These are phyloP conservation scores for Spinacia oleracea DNA, from an alignment of 179 eudicot genomes.

Conservation along the genomic window DNA sequence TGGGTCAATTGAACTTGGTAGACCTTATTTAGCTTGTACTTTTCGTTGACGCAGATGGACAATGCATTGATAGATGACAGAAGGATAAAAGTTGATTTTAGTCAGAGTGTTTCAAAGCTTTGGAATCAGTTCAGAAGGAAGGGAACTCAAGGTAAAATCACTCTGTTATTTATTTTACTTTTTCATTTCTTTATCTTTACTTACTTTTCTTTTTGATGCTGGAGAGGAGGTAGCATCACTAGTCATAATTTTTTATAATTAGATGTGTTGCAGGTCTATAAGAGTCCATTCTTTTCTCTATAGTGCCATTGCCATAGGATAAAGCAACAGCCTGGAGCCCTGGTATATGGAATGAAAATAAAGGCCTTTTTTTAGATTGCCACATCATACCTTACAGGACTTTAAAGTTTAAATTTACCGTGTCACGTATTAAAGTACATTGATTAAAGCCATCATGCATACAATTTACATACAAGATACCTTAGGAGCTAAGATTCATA, in stretches of 20 bases:
- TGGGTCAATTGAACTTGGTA: not conserved
- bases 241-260: not conserved
- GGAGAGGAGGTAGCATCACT: not conserved
- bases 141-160: constrained; percentile 47
- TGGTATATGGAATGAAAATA: not conserved
- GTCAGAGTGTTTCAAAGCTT: constrained; percentile 94
- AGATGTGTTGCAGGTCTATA: not conserved
- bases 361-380: not conserved
- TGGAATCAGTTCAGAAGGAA: constrained; percentile 86
- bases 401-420: not conserved
- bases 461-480: not conserved
- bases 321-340: not conserved
- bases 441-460: not conserved
- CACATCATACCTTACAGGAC: not conserved
- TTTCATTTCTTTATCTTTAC: not conserved
- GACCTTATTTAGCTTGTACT: not conserved
- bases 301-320: not conserved
- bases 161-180: not conserved
- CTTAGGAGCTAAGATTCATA: not conserved
- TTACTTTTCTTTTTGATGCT: not conserved
- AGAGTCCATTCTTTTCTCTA: not conserved
- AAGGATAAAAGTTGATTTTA: constrained; percentile 94
- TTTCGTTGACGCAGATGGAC: constrained; percentile 67
- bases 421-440: not conserved
- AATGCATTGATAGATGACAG: constrained; percentile 95